A percentile compares a stretch with the other conserved stretches of the same genome.
Conservation (phyloP, 1,284 basidiomycete genomes). For the Xerocomus cyaneibrunnescens region DNA sequence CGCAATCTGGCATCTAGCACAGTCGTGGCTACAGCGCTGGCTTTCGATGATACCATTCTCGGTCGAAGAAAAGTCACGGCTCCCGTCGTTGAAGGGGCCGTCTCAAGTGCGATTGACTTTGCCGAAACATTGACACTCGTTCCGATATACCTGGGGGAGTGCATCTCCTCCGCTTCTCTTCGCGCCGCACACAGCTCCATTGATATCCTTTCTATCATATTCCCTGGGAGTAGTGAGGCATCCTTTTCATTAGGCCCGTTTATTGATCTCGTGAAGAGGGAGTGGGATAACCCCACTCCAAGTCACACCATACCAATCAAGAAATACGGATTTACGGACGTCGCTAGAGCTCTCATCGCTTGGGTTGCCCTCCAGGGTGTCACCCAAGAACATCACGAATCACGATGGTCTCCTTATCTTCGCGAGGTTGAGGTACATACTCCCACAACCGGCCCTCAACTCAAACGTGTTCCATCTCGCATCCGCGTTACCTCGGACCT, state of each 20-base stretch:
- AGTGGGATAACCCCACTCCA: slow-evolving; percentile 61
- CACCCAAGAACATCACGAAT: slow-evolving; percentile 75
- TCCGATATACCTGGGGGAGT: slow-evolving; percentile 70
- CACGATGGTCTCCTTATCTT: slow-evolving; percentile 61
- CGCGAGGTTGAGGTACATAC: slow-evolving; percentile 65
- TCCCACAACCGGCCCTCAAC: slow-evolving; percentile 33
- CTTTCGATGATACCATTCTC: slow-evolving; percentile 63
- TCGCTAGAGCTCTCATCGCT: slow-evolving; percentile 66
- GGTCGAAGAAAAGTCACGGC: slow-evolving; percentile 58
- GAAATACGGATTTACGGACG: slow-evolving; percentile 60
- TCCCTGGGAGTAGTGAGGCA: slow-evolving; percentile 73
- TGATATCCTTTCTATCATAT: slow-evolving; percentile 66
- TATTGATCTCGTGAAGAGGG: slow-evolving; percentile 65
- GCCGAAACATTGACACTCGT: slow-evolving; percentile 70
- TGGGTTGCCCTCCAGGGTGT: slow-evolving; percentile 78
- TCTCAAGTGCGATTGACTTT: slow-evolving; percentile 60
- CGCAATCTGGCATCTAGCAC: slow-evolving; percentile 58
- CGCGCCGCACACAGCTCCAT: slow-evolving; percentile 71
- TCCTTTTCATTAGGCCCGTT: slow-evolving; percentile 79
- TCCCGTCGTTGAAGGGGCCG: slow-evolving; percentile 54
- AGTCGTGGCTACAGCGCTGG: slow-evolving; percentile 53
- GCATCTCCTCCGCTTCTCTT: slow-evolving; percentile 72
- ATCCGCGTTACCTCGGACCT: slow-evolving; percentile 68
- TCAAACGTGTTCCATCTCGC: slow-evolving; percentile 47
- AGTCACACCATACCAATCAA: slow-evolving; percentile 56